A percentile compares a stretch with the other conserved stretches of the same genome.
Conservation (phyloP, 2,329 filamentous ascomycete species). For the Curvularia spicifera region DNA sequence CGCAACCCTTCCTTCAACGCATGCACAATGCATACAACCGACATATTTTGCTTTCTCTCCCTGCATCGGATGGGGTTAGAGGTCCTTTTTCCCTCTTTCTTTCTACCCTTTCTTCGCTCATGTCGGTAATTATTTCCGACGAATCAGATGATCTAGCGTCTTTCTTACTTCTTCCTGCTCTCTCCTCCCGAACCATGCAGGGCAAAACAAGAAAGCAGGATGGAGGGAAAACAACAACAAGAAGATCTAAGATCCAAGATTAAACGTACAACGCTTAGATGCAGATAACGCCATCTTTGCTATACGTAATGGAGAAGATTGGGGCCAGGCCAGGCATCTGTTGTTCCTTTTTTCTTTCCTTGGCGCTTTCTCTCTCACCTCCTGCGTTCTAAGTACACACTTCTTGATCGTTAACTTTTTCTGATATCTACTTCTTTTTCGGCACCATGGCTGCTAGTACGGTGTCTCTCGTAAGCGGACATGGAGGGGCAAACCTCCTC, state of each 20-base stretch:
- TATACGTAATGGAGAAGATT: background rate
- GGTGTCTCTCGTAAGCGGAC: background rate
- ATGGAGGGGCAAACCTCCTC: background rate
- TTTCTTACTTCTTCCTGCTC: background rate
- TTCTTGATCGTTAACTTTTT: background rate
- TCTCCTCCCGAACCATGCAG: background rate
- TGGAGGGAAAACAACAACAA: background rate
- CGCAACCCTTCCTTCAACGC: background rate
- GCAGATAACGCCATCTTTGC: background rate
- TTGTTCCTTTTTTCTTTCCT: background rate
- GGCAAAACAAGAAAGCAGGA: background rate
- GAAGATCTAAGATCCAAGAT: background rate
- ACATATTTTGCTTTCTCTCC: background rate
- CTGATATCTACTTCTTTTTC: background rate
- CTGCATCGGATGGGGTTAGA: background rate
- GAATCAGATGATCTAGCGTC: background rate
- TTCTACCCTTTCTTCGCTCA: background rate
- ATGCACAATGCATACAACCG: background rate
- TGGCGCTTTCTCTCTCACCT: too few relatives aligned
- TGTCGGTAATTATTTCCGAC: background rate
- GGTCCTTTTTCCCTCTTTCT: background rate
- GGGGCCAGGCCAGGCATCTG: background rate
- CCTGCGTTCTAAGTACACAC: background rate
- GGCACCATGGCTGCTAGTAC: background rate
- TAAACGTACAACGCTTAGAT: background rate